Conservation (phyloP, 2,329 filamentous ascomycete species). For the Cercospora zeae-maydis region DNA sequence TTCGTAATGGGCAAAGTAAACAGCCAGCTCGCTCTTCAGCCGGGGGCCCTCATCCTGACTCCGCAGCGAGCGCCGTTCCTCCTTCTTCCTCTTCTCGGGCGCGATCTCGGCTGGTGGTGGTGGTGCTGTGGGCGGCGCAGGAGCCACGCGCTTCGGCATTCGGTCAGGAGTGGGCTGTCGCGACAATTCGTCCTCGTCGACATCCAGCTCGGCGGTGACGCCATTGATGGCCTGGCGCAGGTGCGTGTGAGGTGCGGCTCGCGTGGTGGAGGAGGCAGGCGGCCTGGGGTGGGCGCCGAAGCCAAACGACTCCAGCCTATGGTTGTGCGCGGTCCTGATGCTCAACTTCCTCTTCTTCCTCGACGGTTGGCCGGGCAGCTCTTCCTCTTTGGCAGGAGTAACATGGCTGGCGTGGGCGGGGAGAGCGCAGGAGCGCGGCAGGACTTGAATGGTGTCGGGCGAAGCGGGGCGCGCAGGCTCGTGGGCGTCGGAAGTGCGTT, state of each 20-base stretch:
- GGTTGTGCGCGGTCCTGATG: conserved; percentile 20
- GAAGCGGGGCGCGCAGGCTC: neutral
- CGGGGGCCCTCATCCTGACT: conserved; percentile 78
- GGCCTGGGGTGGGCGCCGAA: conserved; percentile 31
- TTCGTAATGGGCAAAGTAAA: conserved; percentile 92
- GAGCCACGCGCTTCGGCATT: conserved; percentile 12
- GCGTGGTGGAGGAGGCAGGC: conserved; percentile 43
- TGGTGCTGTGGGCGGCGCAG: neutral
- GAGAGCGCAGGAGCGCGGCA: neutral
- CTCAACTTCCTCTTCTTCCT: conserved; percentile 31
- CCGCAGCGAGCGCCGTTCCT: conserved; percentile 73
- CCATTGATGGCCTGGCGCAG: conserved; percentile 45
- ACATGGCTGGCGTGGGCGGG: conserved; percentile 2
- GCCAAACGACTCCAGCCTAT: conserved; percentile 27
- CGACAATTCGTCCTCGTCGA: conserved; percentile 22
- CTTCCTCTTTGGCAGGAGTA: conserved; percentile 16
- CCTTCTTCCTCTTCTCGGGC: conserved; percentile 26
- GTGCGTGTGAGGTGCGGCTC: conserved; percentile 43
- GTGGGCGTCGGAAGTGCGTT: conserved; percentile 1
- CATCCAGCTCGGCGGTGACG: conserved; percentile 35
- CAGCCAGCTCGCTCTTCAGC: conserved; percentile 85
- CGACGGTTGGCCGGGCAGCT: conserved; percentile 22
- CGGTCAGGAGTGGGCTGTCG: conserved; percentile 15
- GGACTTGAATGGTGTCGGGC: conserved; percentile 7
- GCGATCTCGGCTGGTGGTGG: conserved; percentile 26